Percentiles rank a stretch among this genome's conserved stretches.
These are phyloP conservation scores for Hemisphaericaspora subhashii DNA, from an alignment of 1,139 yeast species.

Conservation along the genomic window DNA sequence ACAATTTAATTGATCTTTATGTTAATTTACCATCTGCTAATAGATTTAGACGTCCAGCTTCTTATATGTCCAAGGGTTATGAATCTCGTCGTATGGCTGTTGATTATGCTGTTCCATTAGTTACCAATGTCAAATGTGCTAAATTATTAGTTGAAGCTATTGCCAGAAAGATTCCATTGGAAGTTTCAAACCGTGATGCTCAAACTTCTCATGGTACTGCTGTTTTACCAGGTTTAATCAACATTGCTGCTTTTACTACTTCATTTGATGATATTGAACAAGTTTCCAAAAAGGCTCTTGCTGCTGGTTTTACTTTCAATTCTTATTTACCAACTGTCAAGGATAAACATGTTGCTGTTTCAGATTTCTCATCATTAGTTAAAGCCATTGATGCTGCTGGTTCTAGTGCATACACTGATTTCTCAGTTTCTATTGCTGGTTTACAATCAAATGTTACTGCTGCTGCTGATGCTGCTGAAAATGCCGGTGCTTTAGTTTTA, in stretches of 20 bases:
- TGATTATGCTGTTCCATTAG: conserved; percentile 95
- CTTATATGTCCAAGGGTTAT: conserved; percentile 96
- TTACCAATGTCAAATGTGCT: conserved; percentile 97
- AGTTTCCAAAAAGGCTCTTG: conserved; percentile 69
- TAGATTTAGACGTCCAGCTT: conserved; percentile 98
- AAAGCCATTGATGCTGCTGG: conserved; percentile 62
- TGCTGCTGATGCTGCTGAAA: conserved; percentile 60
- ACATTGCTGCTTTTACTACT: conserved; percentile 79
- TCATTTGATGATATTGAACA: conserved; percentile 62
- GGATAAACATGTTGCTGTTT: conserved; percentile 52
- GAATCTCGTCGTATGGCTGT: conserved; percentile 99
- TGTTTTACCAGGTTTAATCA: conserved; percentile 83
- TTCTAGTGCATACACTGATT: conserved; percentile 74
- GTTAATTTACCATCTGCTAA: conserved; percentile 95
- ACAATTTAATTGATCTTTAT: conserved; percentile 93
- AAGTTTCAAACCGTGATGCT: conserved; percentile 77
- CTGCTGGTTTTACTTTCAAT: conserved; percentile 87
- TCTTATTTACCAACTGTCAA: conserved; percentile 75
- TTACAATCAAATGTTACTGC: conserved; percentile 65
- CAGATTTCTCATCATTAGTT: conserved; percentile 63
- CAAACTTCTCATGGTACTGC: conserved; percentile 88
- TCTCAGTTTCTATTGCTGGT: conserved; percentile 81
- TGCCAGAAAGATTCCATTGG: conserved; percentile 66
- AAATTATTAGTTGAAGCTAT: conserved; percentile 93
- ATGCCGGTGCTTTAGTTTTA: conserved; percentile 77